phyloP scores from a whole-genome alignment of 176 grass and related monocot genomes.

The Rhynchospora pubera region DNA sequence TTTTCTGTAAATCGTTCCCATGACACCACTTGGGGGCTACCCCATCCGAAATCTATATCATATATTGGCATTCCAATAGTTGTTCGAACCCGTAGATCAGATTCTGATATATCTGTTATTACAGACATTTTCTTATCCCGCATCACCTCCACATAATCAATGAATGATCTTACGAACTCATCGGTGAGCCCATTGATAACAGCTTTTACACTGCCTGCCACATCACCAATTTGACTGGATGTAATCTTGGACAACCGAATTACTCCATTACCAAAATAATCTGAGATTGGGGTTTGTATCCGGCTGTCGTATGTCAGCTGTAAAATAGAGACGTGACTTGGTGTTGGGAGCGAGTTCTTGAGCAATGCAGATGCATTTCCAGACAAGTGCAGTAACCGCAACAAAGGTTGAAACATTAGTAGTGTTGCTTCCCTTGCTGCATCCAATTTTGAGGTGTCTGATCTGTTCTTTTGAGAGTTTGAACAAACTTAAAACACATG shows the following conservation, averaged over 20 bases:
- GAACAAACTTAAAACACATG: not conserved
- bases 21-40: not conserved
- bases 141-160: slow-evolving; percentile 1
- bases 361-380: slow-evolving; percentile 25
- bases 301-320: not conserved
- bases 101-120: not conserved
- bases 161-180: not conserved
- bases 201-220: not conserved
- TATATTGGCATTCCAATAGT: not conserved
- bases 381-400: slow-evolving; percentile 20
- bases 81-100: not conserved
- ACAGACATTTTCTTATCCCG: not conserved
- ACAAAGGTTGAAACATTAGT: slow-evolving; percentile 4
- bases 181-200: not conserved
- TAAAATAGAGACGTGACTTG: not conserved
- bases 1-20: not conserved
- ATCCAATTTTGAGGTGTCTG: not conserved
- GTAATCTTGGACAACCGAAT: not conserved
- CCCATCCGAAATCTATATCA: slow-evolving; percentile 7
- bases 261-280: slow-evolving; percentile 21
- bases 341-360: not conserved
- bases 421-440: not conserved
- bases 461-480: slow-evolving; percentile 10
- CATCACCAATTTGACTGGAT: not conserved
- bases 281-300: slow-evolving; percentile 5